Base-by-base conservation (phyloP, 2,329 filamentous ascomycete species). In the Karstenula rhodostoma region DNA sequence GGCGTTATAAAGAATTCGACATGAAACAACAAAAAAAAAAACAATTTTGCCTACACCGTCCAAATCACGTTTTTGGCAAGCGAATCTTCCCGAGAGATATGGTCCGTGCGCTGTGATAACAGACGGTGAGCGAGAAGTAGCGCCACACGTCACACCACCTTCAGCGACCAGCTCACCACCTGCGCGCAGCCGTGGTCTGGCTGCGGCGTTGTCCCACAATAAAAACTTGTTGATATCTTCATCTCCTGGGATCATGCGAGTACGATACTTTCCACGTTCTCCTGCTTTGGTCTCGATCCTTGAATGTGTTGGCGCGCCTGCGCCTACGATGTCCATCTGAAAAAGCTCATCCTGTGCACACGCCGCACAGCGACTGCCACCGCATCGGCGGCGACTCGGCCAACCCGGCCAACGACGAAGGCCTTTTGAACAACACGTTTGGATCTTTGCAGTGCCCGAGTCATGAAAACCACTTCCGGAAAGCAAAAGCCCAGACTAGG, bases 61-160 rank as follows among this genome's bases (percentile, higher is more conserved):
- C 35, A 33, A 22, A 55, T 55, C 52, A 55, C 52, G 52, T 55
- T 55, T 42, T 46, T 47, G 42, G 19, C 23, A 42, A 37, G 42
- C 52, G 52, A 9, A 54, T n/a, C 17, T 15, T n/a, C 42, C 27
- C 40, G 52, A 40, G 29, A 4, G 27, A 32, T 23, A 48, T 10
- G n/a, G 42, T 44, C 52, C 27, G 52, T 47, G 52, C 52, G 19
- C 15, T 8, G 52, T 42, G 52, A 55, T 46, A 55, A 55, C 42
- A 23, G 47, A 32, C 52, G 52, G 52, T 55, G 52, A 23, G 52
- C 42, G 42, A 46, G 25, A 47, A 29, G 52, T 55, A 29, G 40
- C 42, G 52, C 52, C 52, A 55, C 51, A 47, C 42, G 52, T 55
- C 52, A 55, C 35, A 46, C 52, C 52, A 55, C 52, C 19, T 42